These are phyloP conservation scores for Allomyces arbusculus DNA, from an alignment of 192 early-diverging fungal species.

Conservation along the genomic window DNA sequence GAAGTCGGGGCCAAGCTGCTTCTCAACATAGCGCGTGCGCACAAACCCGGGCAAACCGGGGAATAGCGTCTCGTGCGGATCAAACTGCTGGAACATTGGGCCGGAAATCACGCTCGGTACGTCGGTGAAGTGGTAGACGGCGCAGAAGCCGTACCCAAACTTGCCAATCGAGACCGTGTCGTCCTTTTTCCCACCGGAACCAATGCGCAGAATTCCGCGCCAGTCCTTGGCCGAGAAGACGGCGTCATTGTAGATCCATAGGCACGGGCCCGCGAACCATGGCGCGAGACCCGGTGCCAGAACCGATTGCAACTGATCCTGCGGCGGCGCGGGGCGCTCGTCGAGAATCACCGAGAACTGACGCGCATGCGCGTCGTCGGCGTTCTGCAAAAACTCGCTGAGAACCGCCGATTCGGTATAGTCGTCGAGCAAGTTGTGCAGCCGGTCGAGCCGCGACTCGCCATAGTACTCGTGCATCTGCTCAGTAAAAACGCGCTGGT, in stretches of 20 bases:
- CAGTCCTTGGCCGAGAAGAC: constrained; percentile 10
- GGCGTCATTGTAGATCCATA: constrained; percentile 9
- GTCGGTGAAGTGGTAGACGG: constrained; percentile 18
- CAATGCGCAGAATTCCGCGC: constrained; percentile 5
- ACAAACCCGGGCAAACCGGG: not conserved
- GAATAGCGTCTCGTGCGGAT: constrained; percentile 13
- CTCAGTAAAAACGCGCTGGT: no score
- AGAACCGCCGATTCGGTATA: constrained; percentile 10
- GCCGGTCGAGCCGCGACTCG: constrained; percentile 7
- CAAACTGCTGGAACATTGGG: constrained; percentile 9
- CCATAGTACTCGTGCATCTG: no score
- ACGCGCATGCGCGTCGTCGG: constrained; percentile 14
- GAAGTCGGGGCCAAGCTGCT: not conserved
- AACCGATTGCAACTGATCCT: no score
- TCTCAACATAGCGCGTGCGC: not conserved
- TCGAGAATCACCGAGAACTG: constrained; percentile 10
- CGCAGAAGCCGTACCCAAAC: constrained; percentile 13
- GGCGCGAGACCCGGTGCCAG: no score
- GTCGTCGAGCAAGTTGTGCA: constrained; percentile 11
- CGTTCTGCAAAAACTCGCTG: constrained; percentile 17
- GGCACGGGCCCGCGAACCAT: constrained; percentile 5
- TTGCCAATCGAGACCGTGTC: constrained; percentile 12
- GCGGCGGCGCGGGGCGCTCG: not conserved
- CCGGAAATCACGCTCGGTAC: constrained; percentile 13
- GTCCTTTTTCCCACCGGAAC: constrained; percentile 5